Conservation (phyloP, 75 land plant species). For the Selaginella moellendorffii region DNA sequence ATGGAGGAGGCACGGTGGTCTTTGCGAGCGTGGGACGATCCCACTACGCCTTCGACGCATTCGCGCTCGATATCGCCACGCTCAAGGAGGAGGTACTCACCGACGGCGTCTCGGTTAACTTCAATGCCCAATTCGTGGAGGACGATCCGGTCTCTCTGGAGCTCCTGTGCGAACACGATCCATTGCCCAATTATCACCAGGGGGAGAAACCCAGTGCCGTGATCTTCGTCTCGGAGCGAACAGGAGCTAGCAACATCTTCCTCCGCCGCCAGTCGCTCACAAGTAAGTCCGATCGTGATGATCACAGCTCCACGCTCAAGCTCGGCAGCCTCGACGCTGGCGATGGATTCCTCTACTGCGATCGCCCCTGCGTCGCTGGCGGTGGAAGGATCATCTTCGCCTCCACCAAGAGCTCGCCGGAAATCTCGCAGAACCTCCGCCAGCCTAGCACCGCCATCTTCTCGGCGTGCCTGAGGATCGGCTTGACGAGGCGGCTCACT, state of each 20-base stretch:
- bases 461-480: constrained; percentile 17
- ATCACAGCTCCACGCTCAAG: too few relatives aligned
- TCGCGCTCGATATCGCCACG: constrained; percentile 4
- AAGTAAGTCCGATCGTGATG: too few relatives aligned
- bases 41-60: constrained; percentile 19
- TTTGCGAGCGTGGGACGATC: constrained; percentile 12
- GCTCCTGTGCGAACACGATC: too few relatives aligned
- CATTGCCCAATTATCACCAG: too few relatives aligned
- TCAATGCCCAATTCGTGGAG: constrained; percentile 62
- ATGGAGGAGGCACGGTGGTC: constrained; percentile 17
- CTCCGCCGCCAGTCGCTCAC: too few relatives aligned
- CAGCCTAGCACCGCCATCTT: constrained; percentile 72
- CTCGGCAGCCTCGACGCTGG: background rate
- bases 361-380: constrained; percentile 37
- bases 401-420: constrained; percentile 38
- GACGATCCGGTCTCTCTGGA: too few relatives aligned
- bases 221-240: too few relatives aligned
- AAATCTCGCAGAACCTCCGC: constrained; percentile 35
- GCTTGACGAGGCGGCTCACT: constrained; percentile 29
- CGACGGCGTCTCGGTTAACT: constrained; percentile 67
- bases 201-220: too few relatives aligned
- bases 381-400: constrained; percentile 36
- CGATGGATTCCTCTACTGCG: constrained; percentile 15
- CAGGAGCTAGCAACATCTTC: too few relatives aligned
- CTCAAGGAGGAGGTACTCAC: constrained; percentile 38